Evolutionary conservation across 2,329 filamentous ascomycete species (phyloP).

Genomic region (Cryphonectria nitschkei): DNA sequence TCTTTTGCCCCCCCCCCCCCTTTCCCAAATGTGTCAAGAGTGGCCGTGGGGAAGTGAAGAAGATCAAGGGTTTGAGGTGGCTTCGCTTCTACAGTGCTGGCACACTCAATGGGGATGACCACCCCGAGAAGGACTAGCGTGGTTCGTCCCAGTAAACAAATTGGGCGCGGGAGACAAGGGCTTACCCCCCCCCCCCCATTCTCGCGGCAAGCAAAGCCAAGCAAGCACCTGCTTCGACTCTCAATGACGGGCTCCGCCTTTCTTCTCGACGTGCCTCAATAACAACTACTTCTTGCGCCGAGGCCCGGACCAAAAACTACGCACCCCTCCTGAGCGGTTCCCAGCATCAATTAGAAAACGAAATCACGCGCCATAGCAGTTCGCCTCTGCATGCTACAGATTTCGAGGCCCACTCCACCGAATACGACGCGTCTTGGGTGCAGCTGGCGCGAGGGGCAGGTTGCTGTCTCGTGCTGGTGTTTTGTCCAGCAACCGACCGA

Average conservation of each 20-base stretch:
- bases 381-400: slow-evolving; percentile 15
- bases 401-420: slow-evolving; percentile 11
- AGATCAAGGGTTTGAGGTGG: neutral
- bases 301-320: neutral
- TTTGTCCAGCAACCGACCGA: neutral
- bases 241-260: slow-evolving; percentile 9
- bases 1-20: neutral
- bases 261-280: neutral
- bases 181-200: slow-evolving; percentile 13
- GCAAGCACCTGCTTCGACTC: slow-evolving; percentile 8
- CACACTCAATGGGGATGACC: neutral
- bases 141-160: slow-evolving; percentile 24
- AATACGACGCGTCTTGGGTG: slow-evolving; percentile 26
- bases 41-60: neutral
- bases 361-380: slow-evolving; percentile 19
- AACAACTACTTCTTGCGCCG: slow-evolving; percentile 16
- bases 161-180: slow-evolving; percentile 12
- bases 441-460: slow-evolving; percentile 24
- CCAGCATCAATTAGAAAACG: slow-evolving; percentile 27
- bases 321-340: slow-evolving; percentile 10
- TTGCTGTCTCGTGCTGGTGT: slow-evolving; percentile 9
- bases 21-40: neutral
- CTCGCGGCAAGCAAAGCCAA: slow-evolving; percentile 21
- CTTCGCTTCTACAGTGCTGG: neutral
- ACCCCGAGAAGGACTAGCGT: slow-evolving; percentile 22